Evolutionary conservation across 176 grass and related monocot genomes (phyloP).

Genomic region (Zea mays): Zm-B73-REFERENCE-NAM-5.0 NC_050096.1:206823001-206823500

Average conservation of each 20-base stretch:
- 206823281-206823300: constrained; percentile 30
- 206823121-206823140: no score
- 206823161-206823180: neutral
- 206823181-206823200: neutral
- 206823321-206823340: constrained; percentile 49
- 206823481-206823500: no score
- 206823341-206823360: constrained; percentile 42
- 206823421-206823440: neutral
- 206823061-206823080: neutral
- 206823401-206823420: neutral
- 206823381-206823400: neutral
- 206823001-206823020: neutral
- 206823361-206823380: constrained; percentile 40
- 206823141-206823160: no score
- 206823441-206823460: no score
- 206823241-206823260: neutral
- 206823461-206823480: no score
- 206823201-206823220: neutral
- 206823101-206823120: neutral
- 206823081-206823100: neutral
- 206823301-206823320: constrained; percentile 27
- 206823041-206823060: neutral
- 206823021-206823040: neutral
- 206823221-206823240: neutral
- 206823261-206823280: constrained; percentile 44